These are phyloP conservation scores for Hypoxylon crocopeplum DNA, from an alignment of 495 filamentous ascomycete species.

Conservation along the genomic window DNA sequence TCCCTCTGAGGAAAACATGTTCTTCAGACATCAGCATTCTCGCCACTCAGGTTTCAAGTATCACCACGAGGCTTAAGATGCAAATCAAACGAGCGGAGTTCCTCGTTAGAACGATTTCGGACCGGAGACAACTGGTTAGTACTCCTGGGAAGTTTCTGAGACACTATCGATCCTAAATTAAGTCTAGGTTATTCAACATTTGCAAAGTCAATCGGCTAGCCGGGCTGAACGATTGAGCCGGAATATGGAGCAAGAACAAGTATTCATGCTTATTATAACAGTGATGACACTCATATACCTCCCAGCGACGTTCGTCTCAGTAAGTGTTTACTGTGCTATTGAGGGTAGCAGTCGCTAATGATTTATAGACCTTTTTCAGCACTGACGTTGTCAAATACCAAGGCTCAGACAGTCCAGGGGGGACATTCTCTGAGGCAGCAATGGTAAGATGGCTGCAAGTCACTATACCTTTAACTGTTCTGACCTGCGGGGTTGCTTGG, in stretches of 20 bases:
- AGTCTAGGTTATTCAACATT: conserved; percentile 43
- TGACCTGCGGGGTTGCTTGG: conserved; percentile 28
- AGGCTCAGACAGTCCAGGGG: conserved; percentile 30
- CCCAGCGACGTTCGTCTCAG: conserved; percentile 54
- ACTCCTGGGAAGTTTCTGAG: neutral
- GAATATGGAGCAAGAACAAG: conserved; percentile 47
- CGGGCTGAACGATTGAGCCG: conserved; percentile 43
- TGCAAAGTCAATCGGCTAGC: conserved; percentile 45
- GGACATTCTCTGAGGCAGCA: conserved; percentile 46
- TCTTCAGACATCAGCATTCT: conserved; percentile 41
- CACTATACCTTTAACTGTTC: conserved; percentile 47
- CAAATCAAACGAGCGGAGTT: conserved; percentile 45
- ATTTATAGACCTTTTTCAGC: conserved; percentile 51
- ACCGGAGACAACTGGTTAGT: conserved; percentile 48
- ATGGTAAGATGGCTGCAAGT: conserved; percentile 53
- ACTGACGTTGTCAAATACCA: conserved; percentile 54
- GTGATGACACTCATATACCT: conserved; percentile 50
- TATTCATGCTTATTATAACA: conserved; percentile 50
- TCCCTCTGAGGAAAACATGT: conserved; percentile 35
- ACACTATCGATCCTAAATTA: neutral
- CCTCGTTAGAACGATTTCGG: conserved; percentile 42
- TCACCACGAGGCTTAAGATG: conserved; percentile 46
- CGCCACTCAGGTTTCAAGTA: conserved; percentile 41
- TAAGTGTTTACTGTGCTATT: conserved; percentile 18
- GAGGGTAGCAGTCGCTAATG: conserved; percentile 11